A percentile compares a stretch with the other conserved stretches of the same genome.
These are phyloP conservation scores for Oryza glaberrima DNA, from an alignment of 176 grass and related monocot species.

Conservation along the genomic window DNA sequence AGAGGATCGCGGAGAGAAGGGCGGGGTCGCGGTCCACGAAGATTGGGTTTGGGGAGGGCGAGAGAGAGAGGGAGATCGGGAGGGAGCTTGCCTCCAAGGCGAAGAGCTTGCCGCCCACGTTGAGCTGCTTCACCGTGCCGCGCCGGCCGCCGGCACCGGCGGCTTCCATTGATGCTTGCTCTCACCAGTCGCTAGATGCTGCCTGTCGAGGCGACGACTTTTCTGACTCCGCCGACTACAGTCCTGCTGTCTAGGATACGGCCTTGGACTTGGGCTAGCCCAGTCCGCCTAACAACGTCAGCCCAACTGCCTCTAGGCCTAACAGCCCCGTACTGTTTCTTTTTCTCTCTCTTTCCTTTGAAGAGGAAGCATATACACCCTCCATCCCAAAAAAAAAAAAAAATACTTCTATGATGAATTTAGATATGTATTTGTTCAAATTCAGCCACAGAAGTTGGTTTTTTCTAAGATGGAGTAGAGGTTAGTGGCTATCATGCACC, in stretches of 20 bases:
- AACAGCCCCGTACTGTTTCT: background rate
- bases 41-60: slow-evolving; percentile 31
- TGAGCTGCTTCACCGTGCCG: slow-evolving; percentile 52
- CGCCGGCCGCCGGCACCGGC: slow-evolving; percentile 14
- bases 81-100: slow-evolving; percentile 54
- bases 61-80: slow-evolving; percentile 43
- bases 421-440: too few relatives aligned
- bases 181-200: background rate
- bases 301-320: background rate
- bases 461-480: too few relatives aligned
- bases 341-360: background rate
- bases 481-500: too few relatives aligned
- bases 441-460: too few relatives aligned
- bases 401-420: too few relatives aligned
- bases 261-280: background rate
- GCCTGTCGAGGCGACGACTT: background rate
- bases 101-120: slow-evolving; percentile 81
- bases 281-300: background rate
- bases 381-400: too few relatives aligned
- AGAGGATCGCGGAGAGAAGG: slow-evolving; percentile 62
- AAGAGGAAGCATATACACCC: background rate
- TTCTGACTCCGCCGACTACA: background rate
- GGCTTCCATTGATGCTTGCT: slow-evolving; percentile 35
- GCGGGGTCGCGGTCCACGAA: slow-evolving; percentile 80
- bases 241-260: too few relatives aligned